Base-by-base conservation (phyloP, 2,329 filamentous ascomycete species). In the Metarhizium humberi region DNA sequence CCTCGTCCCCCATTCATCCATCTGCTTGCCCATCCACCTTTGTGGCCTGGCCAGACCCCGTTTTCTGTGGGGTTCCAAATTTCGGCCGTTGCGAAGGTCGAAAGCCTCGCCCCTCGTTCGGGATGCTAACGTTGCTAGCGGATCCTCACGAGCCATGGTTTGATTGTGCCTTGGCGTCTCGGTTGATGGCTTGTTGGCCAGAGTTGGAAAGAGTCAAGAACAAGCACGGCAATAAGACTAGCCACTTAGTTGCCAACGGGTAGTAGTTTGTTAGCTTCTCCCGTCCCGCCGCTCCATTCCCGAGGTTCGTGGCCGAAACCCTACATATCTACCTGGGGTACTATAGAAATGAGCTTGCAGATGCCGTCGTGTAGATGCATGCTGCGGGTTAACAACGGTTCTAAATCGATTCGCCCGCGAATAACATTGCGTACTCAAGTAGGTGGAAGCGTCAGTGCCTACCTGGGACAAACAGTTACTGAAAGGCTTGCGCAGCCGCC, bases 11-110 rank as follows among this genome's bases (percentile, higher is more conserved):
- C 50, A 57, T 52, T 53, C 53, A 55, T 55, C 50, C 46, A 53
- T 42, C n/a, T 13, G 13, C 16, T 29, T 6, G 25, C 16, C 43
- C 43, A 20, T 43, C 25, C 49, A 50, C 50, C 34, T 40, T 42
- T 53, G 46, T 29, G 42, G 47, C 47, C 43, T 40, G 52, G 49
- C 54, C 29, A 45, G 36, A 14, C 34, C 16, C 45, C 52, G 36
- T 54, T 45, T 54, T 50, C 13, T 51, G 54, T 54, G 56, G 51
- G 38, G 56, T 34, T 16, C 43, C 56, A 58, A 58, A 58, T 58
- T 54, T 58, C 56, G 51, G 51, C 29, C 56, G 53, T 53, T 57
- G 53, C 43, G 34, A 51, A 38, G 32, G 46, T 54, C 48, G 51
- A 48, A 42, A 49, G 36, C 52, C 18, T 18, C 42, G 45, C 18